phyloP scores from a whole-genome alignment of 805 yeast species.

The Metschnikowia chrysomelidarum region DNA sequence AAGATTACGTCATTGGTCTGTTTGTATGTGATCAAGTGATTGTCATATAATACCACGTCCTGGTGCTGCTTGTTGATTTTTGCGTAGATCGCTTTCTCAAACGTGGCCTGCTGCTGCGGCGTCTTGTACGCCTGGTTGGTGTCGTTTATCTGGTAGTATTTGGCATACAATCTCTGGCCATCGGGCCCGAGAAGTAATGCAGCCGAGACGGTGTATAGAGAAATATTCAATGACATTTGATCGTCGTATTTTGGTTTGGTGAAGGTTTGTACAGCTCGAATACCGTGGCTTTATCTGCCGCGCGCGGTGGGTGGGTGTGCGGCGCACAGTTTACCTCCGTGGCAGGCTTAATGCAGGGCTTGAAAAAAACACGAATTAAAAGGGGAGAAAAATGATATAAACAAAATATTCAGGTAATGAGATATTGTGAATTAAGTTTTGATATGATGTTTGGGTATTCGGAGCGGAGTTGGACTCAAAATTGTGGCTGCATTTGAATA shows the following conservation, averaged over 20 bases:
- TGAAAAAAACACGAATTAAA: no score
- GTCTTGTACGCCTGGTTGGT: conserved; percentile 40
- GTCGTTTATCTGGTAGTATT: conserved; percentile 66
- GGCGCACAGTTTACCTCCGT: conserved; percentile 2
- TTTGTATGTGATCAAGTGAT: conserved; percentile 80
- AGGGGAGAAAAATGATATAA: no score
- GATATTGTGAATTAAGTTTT: no score
- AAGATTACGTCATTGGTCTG: conserved; percentile 75
- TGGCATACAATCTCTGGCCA: conserved; percentile 78
- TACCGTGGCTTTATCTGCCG: neutral
- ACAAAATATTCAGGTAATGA: no score
- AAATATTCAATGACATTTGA: conserved; percentile 46
- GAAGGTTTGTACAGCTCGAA: no score
- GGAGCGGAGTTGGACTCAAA: no score
- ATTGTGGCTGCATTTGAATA: no score
- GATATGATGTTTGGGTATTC: no score
- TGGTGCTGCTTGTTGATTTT: conserved; percentile 81
- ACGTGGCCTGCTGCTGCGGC: conserved; percentile 65
- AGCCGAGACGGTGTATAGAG: conserved; percentile 82
- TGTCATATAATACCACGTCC: conserved; percentile 78
- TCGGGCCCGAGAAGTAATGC: conserved; percentile 75
- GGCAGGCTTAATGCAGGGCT: no score
- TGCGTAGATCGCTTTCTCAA: conserved; percentile 67
- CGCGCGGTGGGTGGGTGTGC: conserved; percentile 6
- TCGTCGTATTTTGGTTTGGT: neutral